Base-by-base conservation (phyloP, 306 rosid genomes). In the Styphnolobium japonicum region DNA sequence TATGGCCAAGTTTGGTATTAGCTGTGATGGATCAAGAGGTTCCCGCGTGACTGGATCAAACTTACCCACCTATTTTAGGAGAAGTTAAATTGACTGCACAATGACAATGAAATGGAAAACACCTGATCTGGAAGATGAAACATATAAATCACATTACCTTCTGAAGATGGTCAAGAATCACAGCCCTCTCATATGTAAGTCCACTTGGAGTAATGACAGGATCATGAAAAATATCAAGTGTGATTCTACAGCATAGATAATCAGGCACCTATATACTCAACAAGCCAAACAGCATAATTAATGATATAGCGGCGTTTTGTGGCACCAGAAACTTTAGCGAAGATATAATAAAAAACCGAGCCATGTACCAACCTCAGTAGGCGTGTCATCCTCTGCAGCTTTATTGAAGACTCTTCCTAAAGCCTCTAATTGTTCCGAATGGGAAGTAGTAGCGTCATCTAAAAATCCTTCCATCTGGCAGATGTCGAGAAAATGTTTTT, bases 161-260 rank as follows among this genome's bases (percentile, higher is more conserved):
- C 49, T 79, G 27, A 79, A 96, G 90, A 83, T 96, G 99, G 49
- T 96, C 88, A 70, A 91, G 88, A 83, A 96, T 93, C 84, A 90
- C 92, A 7, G 96, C 90, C 73, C 97, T 92, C 86, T 96, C 98
- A 22, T 96, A 96, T 7, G 99, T 87, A 71, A 84, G 83, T 57
- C 99, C 99, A 39, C 99, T 85, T 0, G 99, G 99, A 67, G 93
- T 90, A 78, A 93, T 96, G 71, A 96, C 99, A 0, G 99, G 99
- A 86, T 96, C 99, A 7, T 90, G 99, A 65, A 91, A 92, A 73
- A 93, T 80, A 16, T 96, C 99, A 0, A 96, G 96, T 0, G 93
- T 89, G 48, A 96, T 96, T 86, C 83, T 91, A 76, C 99, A 96
- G 86, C 98, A 96, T 2, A 96, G 84, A 65, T 91, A 77, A 83